A percentile compares a stretch with the other conserved stretches of the same genome.
Conservation (phyloP, 2,329 filamentous ascomycete genomes). For the Trichoderma sp. region DNA sequence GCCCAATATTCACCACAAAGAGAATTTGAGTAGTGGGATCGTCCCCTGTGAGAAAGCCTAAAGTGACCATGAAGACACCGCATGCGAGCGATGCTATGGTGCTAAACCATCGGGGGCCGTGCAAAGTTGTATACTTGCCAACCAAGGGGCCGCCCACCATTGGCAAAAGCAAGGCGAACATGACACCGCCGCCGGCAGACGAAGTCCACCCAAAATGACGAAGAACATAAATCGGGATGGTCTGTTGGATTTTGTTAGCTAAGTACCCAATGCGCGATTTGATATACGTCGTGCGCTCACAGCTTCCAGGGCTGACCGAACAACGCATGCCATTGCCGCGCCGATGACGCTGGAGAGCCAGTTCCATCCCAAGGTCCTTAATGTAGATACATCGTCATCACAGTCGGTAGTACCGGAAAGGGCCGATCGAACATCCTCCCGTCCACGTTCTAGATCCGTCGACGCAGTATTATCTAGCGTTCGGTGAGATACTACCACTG, state of each 20-base stretch:
- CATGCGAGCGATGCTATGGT: conserved; percentile 8
- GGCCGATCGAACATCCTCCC: neutral
- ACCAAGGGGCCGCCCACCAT: conserved; percentile 5
- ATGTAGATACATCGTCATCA: neutral
- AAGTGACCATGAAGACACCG: conserved; percentile 11
- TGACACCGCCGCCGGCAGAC: neutral
- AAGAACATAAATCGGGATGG: conserved; percentile 14
- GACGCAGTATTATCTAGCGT: neutral
- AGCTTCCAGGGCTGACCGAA: conserved; percentile 15
- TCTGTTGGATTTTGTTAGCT: neutral
- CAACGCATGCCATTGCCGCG: neutral
- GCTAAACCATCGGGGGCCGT: conserved; percentile 19
- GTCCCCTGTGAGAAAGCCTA: neutral
- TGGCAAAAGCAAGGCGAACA: conserved; percentile 15
- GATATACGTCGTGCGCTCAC: neutral
- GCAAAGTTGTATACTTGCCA: neutral
- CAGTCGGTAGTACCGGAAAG: neutral
- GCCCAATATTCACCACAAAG: conserved; percentile 11
- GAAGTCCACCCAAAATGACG: conserved; percentile 19
- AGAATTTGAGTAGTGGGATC: conserved; percentile 6
- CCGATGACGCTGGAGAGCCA: conserved; percentile 17
- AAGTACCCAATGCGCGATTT: neutral
- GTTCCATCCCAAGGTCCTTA: conserved; percentile 13
- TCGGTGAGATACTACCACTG: neutral
- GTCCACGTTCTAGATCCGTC: conserved; percentile 4